Base-by-base conservation (phyloP, 805 yeast species). In the Ogataea siamensis region DNA sequence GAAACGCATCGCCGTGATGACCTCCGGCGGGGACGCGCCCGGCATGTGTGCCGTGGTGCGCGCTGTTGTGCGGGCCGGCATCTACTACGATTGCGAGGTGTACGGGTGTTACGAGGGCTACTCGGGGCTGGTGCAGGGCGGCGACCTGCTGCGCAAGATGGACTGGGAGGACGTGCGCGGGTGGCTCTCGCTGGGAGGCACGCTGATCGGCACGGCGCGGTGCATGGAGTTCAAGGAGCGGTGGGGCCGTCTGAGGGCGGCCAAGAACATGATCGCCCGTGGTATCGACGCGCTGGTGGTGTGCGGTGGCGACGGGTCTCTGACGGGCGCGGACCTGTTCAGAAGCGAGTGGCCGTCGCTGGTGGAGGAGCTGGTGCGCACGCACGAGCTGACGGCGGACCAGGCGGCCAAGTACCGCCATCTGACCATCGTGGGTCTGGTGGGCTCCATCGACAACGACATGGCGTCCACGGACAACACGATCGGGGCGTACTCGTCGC, bases 1-100 rank as follows among this genome's bases (percentile, higher is more conserved):
- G 40, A 59, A 57, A 38, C 47, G 62, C 35, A 86, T 93, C 47
- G 99, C 95, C 4, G 93, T 93, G 34, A 88, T 93, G 91, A 93
- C 98, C 5, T 87, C 96, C 1, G 99, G 99, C 53, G 99, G 99
- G 64, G 99, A 93, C 60, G 85, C 98, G 37, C 99, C 94, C 20
- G 99, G 99, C 55, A 93, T 93, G 99, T 87, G 88, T 64, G 91
- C 97, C 4, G 86, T 82, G 18, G 99, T 93, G 6, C 74, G 99
- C 47, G 95, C 98, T 0, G 95, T 93, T 42, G 96, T 91, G 7
- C 76, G 99, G 53, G 78, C 96, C 2, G 96, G 95, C 46, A 87
- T 93, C 47, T 77, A 71, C 67, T 72, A 79, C 41, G 89, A 84
- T 12, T 93, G 98, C 68, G 94, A 88, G 47, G 91, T 88, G 20